A percentile compares a stretch with the other conserved stretches of the same genome.
phyloP scores from a whole-genome alignment of 805 yeast genomes.

The Kuraishia borneana region DNA sequence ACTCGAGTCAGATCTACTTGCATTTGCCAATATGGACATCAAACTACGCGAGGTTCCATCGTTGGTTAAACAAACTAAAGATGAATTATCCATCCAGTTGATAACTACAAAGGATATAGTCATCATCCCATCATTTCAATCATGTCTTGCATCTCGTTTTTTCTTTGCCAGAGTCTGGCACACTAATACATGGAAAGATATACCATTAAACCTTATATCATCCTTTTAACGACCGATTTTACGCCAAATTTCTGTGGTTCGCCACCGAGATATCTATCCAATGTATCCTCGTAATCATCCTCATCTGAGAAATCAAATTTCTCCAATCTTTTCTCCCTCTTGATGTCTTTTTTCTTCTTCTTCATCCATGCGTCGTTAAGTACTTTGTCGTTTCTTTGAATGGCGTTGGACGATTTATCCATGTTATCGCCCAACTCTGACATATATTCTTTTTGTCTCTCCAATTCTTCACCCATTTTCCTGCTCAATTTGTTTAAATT shows the following conservation, averaged over 20 bases:
- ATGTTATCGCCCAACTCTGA: conserved; percentile 73
- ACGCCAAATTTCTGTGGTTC: background rate
- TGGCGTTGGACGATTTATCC: conserved; percentile 22
- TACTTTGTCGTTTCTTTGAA: background rate
- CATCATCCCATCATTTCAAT: background rate
- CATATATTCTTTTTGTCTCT: conserved; percentile 65
- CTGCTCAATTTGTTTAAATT: conserved; percentile 65
- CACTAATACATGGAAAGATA: background rate
- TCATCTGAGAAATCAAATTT: background rate
- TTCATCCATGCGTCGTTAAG: background rate
- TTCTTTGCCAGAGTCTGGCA: background rate
- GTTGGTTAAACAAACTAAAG: background rate
- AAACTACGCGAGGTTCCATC: background rate
- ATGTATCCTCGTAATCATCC: background rate
- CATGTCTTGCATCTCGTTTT: background rate
- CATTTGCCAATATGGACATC: no score
- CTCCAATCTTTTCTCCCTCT: background rate
- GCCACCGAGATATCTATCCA: background rate
- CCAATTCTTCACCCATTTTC: conserved; percentile 66
- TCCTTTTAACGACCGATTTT: background rate
- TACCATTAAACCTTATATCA: background rate
- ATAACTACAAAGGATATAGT: no score
- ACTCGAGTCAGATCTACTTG: background rate
- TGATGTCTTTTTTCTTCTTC: background rate
- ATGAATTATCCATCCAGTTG: no score